These are phyloP conservation scores for Benincasa hispida DNA, from an alignment of 306 rosid genomes.

Conservation along the genomic window DNA sequence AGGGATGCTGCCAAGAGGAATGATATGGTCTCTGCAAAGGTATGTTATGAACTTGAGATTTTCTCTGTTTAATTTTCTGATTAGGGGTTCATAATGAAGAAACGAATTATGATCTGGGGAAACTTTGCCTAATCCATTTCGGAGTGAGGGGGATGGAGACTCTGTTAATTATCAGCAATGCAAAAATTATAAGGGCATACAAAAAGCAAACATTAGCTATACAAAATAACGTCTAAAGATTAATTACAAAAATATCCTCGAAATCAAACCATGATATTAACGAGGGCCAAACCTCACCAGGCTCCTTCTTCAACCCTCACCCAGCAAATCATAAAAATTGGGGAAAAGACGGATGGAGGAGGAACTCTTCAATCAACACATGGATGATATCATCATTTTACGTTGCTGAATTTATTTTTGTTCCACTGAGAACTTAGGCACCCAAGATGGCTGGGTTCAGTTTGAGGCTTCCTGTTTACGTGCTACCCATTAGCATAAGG, in stretches of 20 bases:
- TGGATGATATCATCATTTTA: not conserved
- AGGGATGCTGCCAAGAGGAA: conserved; percentile 91
- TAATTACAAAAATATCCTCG: no score
- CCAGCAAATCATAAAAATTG: no score
- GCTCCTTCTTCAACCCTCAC: no score
- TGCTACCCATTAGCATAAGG: not conserved
- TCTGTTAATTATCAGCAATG: not conserved
- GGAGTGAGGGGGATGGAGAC: not conserved
- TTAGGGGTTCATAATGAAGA: not conserved
- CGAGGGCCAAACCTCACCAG: no score
- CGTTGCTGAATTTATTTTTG: not conserved
- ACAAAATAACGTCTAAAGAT: no score
- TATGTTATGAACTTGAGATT: not conserved
- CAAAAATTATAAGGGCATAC: no score
- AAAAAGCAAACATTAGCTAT: no score
- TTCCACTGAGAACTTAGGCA: not conserved
- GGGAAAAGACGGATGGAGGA: no score
- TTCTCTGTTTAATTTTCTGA: not conserved
- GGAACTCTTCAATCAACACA: no score
- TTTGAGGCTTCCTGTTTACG: not conserved
- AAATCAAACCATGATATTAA: no score
- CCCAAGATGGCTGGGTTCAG: not conserved
- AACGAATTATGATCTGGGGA: not conserved
- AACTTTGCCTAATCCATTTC: not conserved
- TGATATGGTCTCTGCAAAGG: conserved; percentile 97